Base-by-base conservation (phyloP, 495 filamentous ascomycete species). In the Podospora sp. region DNA sequence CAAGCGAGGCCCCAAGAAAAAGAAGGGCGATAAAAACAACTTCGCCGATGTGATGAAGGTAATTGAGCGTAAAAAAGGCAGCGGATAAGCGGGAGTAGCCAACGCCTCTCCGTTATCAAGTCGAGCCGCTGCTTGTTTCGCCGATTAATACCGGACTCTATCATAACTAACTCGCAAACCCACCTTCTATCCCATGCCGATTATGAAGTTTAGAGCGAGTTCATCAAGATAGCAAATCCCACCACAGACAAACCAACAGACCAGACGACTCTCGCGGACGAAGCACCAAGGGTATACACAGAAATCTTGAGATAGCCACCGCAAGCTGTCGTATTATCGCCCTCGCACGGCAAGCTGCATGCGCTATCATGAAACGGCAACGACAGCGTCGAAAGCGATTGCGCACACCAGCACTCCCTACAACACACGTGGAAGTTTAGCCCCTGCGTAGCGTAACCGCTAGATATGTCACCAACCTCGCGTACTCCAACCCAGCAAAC, bases 1-100 rank as follows among this genome's bases (percentile, higher is more conserved):
- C 73, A 95, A 96, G 81, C 83, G 91, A 69, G 92, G 90, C 0
- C 84, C 86, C 1, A 95, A 93, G 85, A 96, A 95, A 86, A 86
- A 83, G 73, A 96, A 94, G 77, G 93, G 92, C 0, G 91, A 97
- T 79, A 89, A 81, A 67, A 89, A 96, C 74, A 94, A 82, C 79
- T 92, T 85, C 52, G 82, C 84, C 18, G 93, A 97, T 84, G 89
- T 97, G 56, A 78, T 97, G 82, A 82, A 84, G 57, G 91, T 93
- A 12, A 82, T 97, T 49, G 91, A 96, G 79, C 83, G 87, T 67
- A 84, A 90, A 8, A 78, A 77, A 63, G 73, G 56, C 22, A 59
- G 56, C 26, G 22, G 56, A n/a, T 27, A 59, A 25, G 29, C 29
- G 29, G 29, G 3, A 8, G 29, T 8, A 33, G 29, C 8, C 29